phyloP scores from a whole-genome alignment of 2,329 filamentous ascomycete genomes.

The Neopestalotiopsis sp. region DNA sequence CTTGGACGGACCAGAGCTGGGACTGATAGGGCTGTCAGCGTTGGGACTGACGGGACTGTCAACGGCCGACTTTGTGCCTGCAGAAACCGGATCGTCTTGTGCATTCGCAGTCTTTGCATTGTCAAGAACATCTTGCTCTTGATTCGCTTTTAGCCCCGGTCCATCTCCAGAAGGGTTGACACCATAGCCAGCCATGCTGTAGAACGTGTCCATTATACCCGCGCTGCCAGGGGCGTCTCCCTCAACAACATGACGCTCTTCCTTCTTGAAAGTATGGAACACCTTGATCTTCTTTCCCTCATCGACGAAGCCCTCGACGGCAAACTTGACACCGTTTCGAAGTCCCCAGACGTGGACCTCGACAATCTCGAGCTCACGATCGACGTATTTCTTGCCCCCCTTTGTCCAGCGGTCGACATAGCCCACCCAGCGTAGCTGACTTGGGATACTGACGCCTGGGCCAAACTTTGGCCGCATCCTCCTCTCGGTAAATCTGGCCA shows the following conservation, averaged over 20 bases:
- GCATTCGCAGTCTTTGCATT: slow-evolving; percentile 34
- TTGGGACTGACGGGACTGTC: background rate
- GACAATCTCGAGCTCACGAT: slow-evolving; percentile 81
- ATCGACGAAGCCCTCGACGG: slow-evolving; percentile 84
- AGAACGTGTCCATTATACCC: slow-evolving; percentile 56
- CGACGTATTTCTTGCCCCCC: slow-evolving; percentile 77
- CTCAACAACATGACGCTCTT: slow-evolving; percentile 74
- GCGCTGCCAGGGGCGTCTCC: slow-evolving; percentile 55
- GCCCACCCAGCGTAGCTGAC: slow-evolving; percentile 83
- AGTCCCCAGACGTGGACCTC: slow-evolving; percentile 93
- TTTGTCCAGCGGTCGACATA: slow-evolving; percentile 90
- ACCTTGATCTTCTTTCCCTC: slow-evolving; percentile 85
- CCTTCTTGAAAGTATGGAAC: slow-evolving; percentile 78
- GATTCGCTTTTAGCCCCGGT: slow-evolving; percentile 25
- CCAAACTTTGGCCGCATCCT: slow-evolving; percentile 92
- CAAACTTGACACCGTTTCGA: slow-evolving; percentile 84
- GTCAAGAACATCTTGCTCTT: slow-evolving; percentile 40
- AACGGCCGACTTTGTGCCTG: slow-evolving; percentile 19
- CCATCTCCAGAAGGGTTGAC: background rate
- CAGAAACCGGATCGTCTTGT: slow-evolving; percentile 18
- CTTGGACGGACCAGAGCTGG: slow-evolving; percentile 1
- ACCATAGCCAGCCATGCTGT: slow-evolving; percentile 54
- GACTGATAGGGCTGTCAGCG: background rate
- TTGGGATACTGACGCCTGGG: slow-evolving; percentile 88
- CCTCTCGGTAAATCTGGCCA: slow-evolving; percentile 71